These are phyloP conservation scores for Mollisiaceae sp. DNA, from an alignment of 2,329 filamentous ascomycete species.

Conservation along the genomic window DNA sequence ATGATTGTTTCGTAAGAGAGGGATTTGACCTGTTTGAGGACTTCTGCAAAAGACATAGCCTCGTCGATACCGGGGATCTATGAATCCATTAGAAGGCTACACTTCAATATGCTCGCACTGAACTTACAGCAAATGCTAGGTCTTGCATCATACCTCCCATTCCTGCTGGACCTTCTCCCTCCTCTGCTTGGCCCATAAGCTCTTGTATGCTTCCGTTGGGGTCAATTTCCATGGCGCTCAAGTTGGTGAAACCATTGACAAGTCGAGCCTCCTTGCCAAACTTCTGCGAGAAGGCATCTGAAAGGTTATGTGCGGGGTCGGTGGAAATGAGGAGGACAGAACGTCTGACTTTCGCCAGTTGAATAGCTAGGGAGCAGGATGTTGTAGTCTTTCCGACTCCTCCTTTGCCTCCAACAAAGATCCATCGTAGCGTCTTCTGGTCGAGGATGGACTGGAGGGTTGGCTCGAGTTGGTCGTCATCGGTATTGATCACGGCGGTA, in stretches of 20 bases:
- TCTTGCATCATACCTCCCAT: conserved; percentile 99
- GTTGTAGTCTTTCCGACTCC: conserved; percentile 99
- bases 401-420: conserved; percentile 98
- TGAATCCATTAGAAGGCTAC: not conserved
- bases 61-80: conserved; percentile 98
- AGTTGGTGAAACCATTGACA: conserved; percentile 88
- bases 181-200: conserved; percentile 77
- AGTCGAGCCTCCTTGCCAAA: conserved; percentile 98
- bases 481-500: conserved; percentile 55
- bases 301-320: conserved; percentile 96
- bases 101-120: not conserved
- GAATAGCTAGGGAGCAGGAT: conserved; percentile 96
- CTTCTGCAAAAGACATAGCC: conserved; percentile 99
- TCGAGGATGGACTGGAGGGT: conserved; percentile 93
- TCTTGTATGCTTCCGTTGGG: conserved; percentile 98
- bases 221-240: conserved; percentile 99
- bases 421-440: conserved; percentile 95
- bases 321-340: conserved; percentile 98
- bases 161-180: conserved; percentile 73
- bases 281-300: conserved; percentile 97
- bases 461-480: conserved; percentile 85
- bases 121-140: conserved; percentile 85
- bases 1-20: conserved; percentile 99
- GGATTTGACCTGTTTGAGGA: conserved; percentile 98
- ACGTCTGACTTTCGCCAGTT: conserved; percentile 92